Conservation (phyloP, 78 protist species). For the Diacronema lutheri region DNA sequence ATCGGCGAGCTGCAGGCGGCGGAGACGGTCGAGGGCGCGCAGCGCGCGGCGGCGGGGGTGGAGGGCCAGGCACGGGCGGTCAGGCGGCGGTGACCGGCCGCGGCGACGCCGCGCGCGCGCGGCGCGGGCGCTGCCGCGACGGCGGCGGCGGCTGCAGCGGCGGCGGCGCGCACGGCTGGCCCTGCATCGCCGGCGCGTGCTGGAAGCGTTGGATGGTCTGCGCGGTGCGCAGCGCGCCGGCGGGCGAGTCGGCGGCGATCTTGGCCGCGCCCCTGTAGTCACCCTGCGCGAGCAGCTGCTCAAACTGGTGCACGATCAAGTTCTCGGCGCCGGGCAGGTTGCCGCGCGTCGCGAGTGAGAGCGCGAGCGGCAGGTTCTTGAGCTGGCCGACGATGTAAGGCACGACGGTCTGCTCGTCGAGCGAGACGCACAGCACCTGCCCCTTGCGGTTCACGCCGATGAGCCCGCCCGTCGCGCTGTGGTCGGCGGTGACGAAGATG, state of each 20-base stretch:
- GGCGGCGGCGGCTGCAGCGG: no score
- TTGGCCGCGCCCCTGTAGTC: constrained; percentile 86
- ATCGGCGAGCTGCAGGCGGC: no score
- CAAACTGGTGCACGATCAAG: constrained; percentile 80
- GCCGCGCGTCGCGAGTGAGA: constrained; percentile 83
- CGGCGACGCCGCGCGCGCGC: no score
- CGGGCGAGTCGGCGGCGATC: constrained; percentile 81
- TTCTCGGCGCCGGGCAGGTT: constrained; percentile 93
- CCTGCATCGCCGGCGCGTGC: constrained; percentile 32
- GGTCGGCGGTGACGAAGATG: constrained; percentile 84
- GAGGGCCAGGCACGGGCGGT: no score
- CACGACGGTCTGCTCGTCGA: constrained; percentile 87
- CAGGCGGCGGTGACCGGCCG: no score
- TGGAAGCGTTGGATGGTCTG: constrained; percentile 89
- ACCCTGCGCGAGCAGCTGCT: constrained; percentile 61
- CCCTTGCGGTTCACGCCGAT: constrained; percentile 89
- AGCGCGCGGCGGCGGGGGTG: no score
- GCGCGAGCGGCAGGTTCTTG: constrained; percentile 78
- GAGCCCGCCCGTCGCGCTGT: constrained; percentile 76
- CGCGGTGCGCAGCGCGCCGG: constrained; percentile 82
- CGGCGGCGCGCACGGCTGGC: no score
- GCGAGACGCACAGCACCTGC: constrained; percentile 61
- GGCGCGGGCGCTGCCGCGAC: no score
- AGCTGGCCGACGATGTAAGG: constrained; percentile 79
- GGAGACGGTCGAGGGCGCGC: no score